Base-by-base conservation (phyloP, 202 grass and related monocot species). In the Panicum hallii region DNA sequence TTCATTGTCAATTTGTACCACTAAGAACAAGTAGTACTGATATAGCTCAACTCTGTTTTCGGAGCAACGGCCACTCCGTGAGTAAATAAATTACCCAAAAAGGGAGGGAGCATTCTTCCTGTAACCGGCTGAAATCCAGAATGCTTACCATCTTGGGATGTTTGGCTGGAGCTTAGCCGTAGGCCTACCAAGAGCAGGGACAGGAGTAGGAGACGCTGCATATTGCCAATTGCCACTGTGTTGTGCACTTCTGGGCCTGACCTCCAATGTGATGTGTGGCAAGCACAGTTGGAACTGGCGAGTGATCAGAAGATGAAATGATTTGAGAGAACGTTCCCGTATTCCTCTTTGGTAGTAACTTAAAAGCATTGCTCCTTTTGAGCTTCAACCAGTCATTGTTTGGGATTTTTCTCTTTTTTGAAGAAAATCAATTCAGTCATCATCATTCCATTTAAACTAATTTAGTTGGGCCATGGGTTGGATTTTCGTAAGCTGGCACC, bases 81-180 rank as follows among this genome's bases (percentile, higher is more conserved):
- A 62, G 23, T 22, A 40, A 19, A 22, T 30, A 77, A 28, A 40
- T 69, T 36, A 44, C 84, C 54, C 62, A 66, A 28, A 70, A 77
- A 50, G 9, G 17, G 73, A n/a, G 44, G 41, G 11, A 74, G 42
- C 11, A 47, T 80, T 52, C 13, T 79, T 67, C 45, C 8, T 54
- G 15, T 48, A 74, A 74, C 36, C 26, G 20, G 41, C 40, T 57
- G 28, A 52, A 83, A 34, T 32, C 44, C 40, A 81, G 61, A 82
- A 48, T 81, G 41, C 83, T 95, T 89, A 98, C 96, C 91, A 82
- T 98, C 96, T 72, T 93, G 86, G 26, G 78, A 60, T 3, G 91
- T 94, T 64, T 83, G 70, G 73, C 87, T 76, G 70, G 55, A 86
- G 70, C 88, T 73, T 77, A 77, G 58, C 47, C 19, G 75, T 23